Evolutionary conservation across 768 basidiomycete species (phyloP), one percentile per base, ranked within the genome.

Genomic region (Tylopilus vinaceipallidus): DNA sequence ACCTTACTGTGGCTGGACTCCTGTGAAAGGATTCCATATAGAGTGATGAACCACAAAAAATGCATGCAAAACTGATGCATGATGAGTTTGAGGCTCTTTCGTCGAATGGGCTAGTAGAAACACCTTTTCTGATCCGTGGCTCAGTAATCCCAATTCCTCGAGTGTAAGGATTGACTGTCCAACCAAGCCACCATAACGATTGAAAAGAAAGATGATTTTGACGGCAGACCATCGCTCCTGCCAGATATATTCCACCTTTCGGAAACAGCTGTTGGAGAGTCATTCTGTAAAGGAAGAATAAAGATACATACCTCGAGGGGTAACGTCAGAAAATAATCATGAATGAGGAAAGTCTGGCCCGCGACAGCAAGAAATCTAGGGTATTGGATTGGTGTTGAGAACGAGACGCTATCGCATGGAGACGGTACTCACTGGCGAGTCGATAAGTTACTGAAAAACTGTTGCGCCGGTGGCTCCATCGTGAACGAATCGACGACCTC

Each of bases 261-360:
- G 5, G 30, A 1, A 27, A 10, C 6, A 9, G 14, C 11, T 33
- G n/a, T 53, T n/a, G 13, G 29, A 33, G 19, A 35, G 17, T 11
- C 14, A 6, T 6, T 17, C 22, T 20, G 4, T 13, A 16, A 19
- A 17, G 26, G 7, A 32, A n/a, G n/a, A n/a, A 17, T 10, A 14
- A 19, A 27, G 23, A 19, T 13, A 38, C 43, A 17, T 11, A 61
- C 60, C 36, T 61, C 60, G 24, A 55, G 36, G 19, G 27, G 11
- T 16, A 61, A 16, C 11, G 57, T 59, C 7, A 61, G 42, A 26
- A 62, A 5, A 44, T 62, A 49, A 32, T 61, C 53, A 20, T 54
- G 47, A 42, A 33, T 26, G 8, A 54, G 53, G 7, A 62, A 7
- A 5, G 57, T 35, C 11, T 52, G 14, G 13, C 52, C 60, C 22